A percentile compares a stretch with the other conserved stretches of the same genome.
Evolutionary conservation across 768 basidiomycete species (phyloP).

Genomic region (Tylopilus sp.): DNA sequence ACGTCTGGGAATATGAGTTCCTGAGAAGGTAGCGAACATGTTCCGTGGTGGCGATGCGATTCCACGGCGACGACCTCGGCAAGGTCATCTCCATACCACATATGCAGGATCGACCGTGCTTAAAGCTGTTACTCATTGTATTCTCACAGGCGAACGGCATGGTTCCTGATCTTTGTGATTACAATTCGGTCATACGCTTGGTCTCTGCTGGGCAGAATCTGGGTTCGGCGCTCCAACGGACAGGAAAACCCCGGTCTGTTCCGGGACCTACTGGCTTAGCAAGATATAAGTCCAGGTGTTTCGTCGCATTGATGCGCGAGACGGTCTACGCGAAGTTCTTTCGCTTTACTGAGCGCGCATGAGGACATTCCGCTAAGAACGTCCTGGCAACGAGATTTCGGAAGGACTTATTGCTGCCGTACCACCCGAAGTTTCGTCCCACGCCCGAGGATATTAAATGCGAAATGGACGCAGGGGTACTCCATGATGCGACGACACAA

Average conservation of each 20-base stretch:
- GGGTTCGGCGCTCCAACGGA: not conserved
- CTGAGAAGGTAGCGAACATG: not conserved
- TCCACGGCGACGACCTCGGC: no score
- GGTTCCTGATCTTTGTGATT: not conserved
- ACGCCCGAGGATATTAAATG: not conserved
- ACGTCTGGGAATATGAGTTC: not conserved
- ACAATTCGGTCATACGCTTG: not conserved
- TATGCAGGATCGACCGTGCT: not conserved
- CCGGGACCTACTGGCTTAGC: not conserved
- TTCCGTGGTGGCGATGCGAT: no score
- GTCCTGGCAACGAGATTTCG: not conserved
- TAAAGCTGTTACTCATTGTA: not conserved
- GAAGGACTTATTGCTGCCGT: not conserved
- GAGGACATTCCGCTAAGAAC: not conserved
- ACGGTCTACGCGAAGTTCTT: not conserved
- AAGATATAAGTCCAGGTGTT: not conserved
- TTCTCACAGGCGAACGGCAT: constrained; percentile 2
- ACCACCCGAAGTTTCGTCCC: not conserved
- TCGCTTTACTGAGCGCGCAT: not conserved
- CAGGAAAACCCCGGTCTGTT: no score
- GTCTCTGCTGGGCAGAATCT: not conserved
- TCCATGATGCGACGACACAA: not conserved
- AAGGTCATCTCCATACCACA: no score
- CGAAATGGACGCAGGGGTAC: not conserved
- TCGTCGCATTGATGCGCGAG: not conserved